Evolutionary conservation across 805 yeast species (phyloP).

Genomic region (Pichia rugopelliculosa): DNA sequence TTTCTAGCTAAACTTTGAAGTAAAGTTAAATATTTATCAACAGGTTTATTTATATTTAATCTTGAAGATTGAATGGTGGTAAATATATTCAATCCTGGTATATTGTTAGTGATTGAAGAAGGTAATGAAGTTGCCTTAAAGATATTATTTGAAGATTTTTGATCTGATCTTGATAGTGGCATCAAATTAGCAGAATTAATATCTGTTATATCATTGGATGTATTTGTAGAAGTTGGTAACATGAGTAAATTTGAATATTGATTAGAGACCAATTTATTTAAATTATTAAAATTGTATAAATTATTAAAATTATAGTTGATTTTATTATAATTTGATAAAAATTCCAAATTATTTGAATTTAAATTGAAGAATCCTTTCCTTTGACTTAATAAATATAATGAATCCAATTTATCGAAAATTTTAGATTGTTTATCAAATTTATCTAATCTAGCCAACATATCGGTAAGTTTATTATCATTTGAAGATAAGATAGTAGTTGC

Average conservation of each 20-base stretch:
- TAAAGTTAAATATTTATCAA: constrained; percentile 22
- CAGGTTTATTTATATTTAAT: constrained; percentile 16
- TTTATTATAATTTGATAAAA: constrained; percentile 22
- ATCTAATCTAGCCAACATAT: constrained; percentile 23
- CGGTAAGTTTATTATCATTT: constrained; percentile 25
- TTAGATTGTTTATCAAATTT: constrained; percentile 21
- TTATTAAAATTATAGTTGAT: constrained; percentile 21
- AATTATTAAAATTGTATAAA: constrained; percentile 23
- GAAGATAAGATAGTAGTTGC: constrained; percentile 24
- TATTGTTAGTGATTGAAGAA: constrained; percentile 8
- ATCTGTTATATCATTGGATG: not conserved
- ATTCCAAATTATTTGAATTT: constrained; percentile 25
- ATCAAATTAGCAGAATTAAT: constrained; percentile 2
- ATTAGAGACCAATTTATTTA: constrained; percentile 20
- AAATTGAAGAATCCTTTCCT: constrained; percentile 28
- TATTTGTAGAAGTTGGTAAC: constrained; percentile 14
- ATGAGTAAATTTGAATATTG: constrained; percentile 20
- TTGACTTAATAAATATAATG: constrained; percentile 24
- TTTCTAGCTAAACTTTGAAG: constrained; percentile 26
- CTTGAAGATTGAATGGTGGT: not conserved
- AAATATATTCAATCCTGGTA: constrained; percentile 15
- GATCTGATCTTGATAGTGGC: constrained; percentile 5
- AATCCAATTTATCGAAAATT: constrained; percentile 26
- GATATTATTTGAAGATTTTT: not conserved
- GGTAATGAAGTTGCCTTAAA: not conserved